Evolutionary conservation across 805 yeast genomes (phyloP).

Genomic region (Kregervanrija delftensis): DNA sequence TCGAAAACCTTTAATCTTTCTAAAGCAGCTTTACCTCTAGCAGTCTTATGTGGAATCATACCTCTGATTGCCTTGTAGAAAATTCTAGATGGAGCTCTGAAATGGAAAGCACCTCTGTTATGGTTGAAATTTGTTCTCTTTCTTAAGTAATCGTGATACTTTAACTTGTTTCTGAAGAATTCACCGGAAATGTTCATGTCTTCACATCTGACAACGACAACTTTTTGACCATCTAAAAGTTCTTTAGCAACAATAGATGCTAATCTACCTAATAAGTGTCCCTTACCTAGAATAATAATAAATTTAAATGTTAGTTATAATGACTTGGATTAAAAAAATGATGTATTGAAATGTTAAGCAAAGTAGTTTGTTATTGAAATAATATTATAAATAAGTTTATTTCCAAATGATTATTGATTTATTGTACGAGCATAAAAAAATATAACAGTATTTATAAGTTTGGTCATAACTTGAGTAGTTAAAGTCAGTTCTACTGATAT

Average conservation of each 20-base stretch:
- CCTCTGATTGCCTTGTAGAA: conserved; percentile 99
- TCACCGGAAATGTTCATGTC: conserved; percentile 98
- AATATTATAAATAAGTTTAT: not conserved
- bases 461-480: too few relatives aligned
- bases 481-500: too few relatives aligned
- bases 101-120: conserved; percentile 99
- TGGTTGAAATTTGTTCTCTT: conserved; percentile 99
- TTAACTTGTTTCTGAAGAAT: conserved; percentile 99
- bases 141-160: conserved; percentile 99
- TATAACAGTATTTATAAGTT: too few relatives aligned
- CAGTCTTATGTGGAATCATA: conserved; percentile 99
- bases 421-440: too few relatives aligned
- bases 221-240: conserved; percentile 95
- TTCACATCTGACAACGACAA: conserved; percentile 96
- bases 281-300: conserved; percentile 56
- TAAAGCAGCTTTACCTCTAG: conserved; percentile 99
- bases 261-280: conserved; percentile 99
- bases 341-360: not conserved
- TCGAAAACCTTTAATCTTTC: conserved; percentile 99
- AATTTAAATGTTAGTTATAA: not conserved
- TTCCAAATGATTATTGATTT: too few relatives aligned
- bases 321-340: not conserved
- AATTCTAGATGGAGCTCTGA: conserved; percentile 99
- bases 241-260: conserved; percentile 99
- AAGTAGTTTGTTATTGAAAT: not conserved